phyloP scores from a whole-genome alignment of 1,284 basidiomycete genomes.

The Marasmius fiardii region DNA sequence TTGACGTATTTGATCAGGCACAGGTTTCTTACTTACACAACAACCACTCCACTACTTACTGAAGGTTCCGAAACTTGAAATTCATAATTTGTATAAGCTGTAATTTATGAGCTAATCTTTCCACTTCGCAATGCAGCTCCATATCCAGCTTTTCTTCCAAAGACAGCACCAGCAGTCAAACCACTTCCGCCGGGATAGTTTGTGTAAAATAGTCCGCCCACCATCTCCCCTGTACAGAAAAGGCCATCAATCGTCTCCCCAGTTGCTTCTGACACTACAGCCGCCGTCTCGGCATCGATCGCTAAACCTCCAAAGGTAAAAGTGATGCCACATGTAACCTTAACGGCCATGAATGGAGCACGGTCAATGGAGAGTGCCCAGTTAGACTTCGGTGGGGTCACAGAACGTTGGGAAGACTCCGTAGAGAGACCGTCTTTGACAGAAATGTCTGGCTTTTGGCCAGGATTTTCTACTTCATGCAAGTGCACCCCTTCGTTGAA shows the following conservation, averaged over 20 bases:
- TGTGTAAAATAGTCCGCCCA: constrained; percentile 56
- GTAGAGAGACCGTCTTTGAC: constrained; percentile 60
- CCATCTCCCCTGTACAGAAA: constrained; percentile 65
- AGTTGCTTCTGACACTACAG: constrained; percentile 41
- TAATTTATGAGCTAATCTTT: neutral
- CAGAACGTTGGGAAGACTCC: constrained; percentile 21
- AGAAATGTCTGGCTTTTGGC: constrained; percentile 51
- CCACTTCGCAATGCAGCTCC: constrained; percentile 31
- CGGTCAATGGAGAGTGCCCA: constrained; percentile 37
- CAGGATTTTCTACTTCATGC: constrained; percentile 33
- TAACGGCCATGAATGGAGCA: constrained; percentile 59
- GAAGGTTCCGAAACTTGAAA: too few relatives aligned
- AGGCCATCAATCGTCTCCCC: constrained; percentile 46
- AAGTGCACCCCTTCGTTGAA: constrained; percentile 50
- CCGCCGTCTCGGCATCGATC: constrained; percentile 51
- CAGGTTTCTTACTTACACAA: too few relatives aligned
- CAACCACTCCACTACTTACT: too few relatives aligned
- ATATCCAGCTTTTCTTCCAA: constrained; percentile 57
- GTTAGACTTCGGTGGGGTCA: constrained; percentile 31
- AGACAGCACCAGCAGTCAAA: constrained; percentile 62
- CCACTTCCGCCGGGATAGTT: constrained; percentile 73
- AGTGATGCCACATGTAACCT: constrained; percentile 64
- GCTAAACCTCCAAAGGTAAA: constrained; percentile 69
- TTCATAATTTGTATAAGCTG: too few relatives aligned
- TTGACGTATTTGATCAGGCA: too few relatives aligned